These are phyloP conservation scores for Gentiana dahurica DNA, from an alignment of 257 asterid species.

Conservation along the genomic window DNA sequence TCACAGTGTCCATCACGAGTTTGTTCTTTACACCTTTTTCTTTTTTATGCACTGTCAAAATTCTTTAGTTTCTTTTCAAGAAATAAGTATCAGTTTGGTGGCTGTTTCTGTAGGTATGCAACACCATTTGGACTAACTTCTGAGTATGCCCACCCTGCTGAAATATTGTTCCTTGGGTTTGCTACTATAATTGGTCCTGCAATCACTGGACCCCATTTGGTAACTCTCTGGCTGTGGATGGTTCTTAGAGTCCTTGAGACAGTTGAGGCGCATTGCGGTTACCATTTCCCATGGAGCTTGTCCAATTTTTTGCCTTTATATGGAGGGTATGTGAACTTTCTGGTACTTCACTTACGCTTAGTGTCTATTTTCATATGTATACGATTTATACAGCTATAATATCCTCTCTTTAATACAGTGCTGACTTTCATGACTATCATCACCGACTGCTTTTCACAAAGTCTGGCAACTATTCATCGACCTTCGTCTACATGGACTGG, in stretches of 20 bases:
- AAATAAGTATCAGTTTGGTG: conserved; percentile 8
- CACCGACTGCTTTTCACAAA: conserved; percentile 92
- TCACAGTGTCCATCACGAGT: conserved; percentile 99
- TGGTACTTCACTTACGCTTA: background rate
- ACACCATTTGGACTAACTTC: conserved; percentile 99
- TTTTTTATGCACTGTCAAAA: conserved; percentile 2
- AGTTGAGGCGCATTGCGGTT: conserved; percentile 98
- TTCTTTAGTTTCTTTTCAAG: conserved; percentile 7
- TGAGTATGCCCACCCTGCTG: conserved; percentile 99
- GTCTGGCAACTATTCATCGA: conserved; percentile 94
- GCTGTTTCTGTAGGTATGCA: conserved; percentile 56
- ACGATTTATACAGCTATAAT: conserved; percentile 14
- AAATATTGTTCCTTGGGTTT: conserved; percentile 91
- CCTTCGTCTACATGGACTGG: conserved; percentile 98
- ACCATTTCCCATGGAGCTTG: conserved; percentile 93
- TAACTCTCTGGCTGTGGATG: conserved; percentile 97
- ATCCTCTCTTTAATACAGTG: conserved; percentile 37
- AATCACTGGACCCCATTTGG: conserved; percentile 93
- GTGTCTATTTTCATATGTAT: conserved; percentile 4
- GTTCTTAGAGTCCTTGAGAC: conserved; percentile 94
- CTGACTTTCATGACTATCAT: conserved; percentile 98
- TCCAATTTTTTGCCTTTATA: conserved; percentile 90
- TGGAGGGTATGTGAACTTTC: conserved; percentile 67
- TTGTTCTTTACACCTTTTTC: conserved; percentile 25
- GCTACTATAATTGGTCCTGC: conserved; percentile 97